Conservation (phyloP, 352 stramenopile genomes). For the Pythium monospermum region DNA sequence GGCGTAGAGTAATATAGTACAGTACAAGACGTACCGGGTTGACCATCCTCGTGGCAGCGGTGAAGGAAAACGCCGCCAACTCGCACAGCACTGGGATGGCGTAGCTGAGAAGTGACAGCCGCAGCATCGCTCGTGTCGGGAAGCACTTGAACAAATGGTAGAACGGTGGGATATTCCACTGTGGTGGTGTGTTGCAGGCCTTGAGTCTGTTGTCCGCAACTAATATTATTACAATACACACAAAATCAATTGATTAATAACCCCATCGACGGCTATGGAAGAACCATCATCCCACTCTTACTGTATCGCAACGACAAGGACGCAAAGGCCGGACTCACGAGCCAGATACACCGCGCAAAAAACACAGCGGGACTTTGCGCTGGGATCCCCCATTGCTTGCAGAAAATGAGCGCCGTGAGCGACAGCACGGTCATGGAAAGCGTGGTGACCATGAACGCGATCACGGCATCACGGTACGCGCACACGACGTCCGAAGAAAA, state of each 20-base stretch:
- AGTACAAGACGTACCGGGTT: slow-evolving; percentile 58
- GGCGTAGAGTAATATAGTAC: too few species aligned
- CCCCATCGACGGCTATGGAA: not conserved
- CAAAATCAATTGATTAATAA: not conserved
- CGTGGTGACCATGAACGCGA: slow-evolving; percentile 73
- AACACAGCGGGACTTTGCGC: slow-evolving; percentile 50
- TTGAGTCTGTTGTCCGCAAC: slow-evolving; percentile 64
- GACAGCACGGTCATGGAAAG: slow-evolving; percentile 78
- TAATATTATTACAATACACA: slow-evolving; percentile 17
- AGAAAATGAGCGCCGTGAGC: slow-evolving; percentile 80
- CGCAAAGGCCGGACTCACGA: slow-evolving; percentile 60
- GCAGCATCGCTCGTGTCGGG: slow-evolving; percentile 68
- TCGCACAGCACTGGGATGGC: slow-evolving; percentile 79
- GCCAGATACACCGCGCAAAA: slow-evolving; percentile 55
- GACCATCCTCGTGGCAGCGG: slow-evolving; percentile 79
- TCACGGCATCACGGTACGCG: slow-evolving; percentile 76
- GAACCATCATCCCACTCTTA: slow-evolving; percentile 24
- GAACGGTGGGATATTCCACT: slow-evolving; percentile 83
- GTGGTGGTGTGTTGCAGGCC: slow-evolving; percentile 72
- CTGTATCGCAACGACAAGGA: slow-evolving; percentile 73
- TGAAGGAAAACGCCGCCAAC: slow-evolving; percentile 81
- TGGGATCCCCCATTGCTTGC: slow-evolving; percentile 71
- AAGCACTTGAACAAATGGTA: slow-evolving; percentile 81
- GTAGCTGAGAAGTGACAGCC: slow-evolving; percentile 75
- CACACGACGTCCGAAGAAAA: slow-evolving; percentile 84